Evolutionary conservation across 352 stramenopile species (phyloP).

Genomic region (Pythium apleroticum): DNA sequence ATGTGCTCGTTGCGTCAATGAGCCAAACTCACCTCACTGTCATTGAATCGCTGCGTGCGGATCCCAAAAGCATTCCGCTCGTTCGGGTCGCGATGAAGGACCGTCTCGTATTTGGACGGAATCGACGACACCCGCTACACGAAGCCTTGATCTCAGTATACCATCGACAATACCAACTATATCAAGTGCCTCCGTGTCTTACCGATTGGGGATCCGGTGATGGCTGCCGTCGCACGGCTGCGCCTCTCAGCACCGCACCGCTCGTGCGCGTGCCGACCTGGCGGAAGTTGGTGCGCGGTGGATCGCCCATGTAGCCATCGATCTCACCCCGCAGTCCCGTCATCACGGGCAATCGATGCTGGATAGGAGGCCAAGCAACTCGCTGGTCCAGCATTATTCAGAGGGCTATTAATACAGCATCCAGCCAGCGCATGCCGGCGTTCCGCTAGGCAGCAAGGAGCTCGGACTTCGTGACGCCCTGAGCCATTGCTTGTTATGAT

Average conservation of each 20-base stretch:
- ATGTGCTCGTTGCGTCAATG: too few species aligned
- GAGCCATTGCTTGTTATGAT: too few species aligned
- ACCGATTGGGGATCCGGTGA: slow-evolving; percentile 28
- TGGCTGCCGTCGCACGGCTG: slow-evolving; percentile 18
- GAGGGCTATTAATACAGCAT: too few species aligned
- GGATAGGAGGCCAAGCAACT: background rate
- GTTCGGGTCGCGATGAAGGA: slow-evolving; percentile 54
- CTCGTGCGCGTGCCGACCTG: slow-evolving; percentile 47
- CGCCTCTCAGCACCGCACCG: slow-evolving; percentile 21
- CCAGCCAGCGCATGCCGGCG: too few species aligned
- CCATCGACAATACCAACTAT: background rate
- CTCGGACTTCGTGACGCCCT: too few species aligned
- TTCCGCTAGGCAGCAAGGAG: too few species aligned
- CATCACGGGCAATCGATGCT: background rate
- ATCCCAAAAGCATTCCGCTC: slow-evolving; percentile 71
- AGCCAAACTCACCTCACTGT: slow-evolving; percentile 50
- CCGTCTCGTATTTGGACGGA: slow-evolving; percentile 77
- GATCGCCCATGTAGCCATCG: slow-evolving; percentile 8
- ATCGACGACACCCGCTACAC: slow-evolving; percentile 62
- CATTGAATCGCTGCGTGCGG: slow-evolving; percentile 64
- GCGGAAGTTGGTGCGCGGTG: slow-evolving; percentile 45
- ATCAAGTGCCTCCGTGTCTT: too few species aligned
- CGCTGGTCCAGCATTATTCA: too few species aligned
- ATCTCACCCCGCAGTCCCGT: slow-evolving; percentile 6
- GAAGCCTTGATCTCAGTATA: slow-evolving; percentile 3